phyloP scores from a whole-genome alignment of 2,329 filamentous ascomycete genomes.

The Cercospora citrullina region DNA sequence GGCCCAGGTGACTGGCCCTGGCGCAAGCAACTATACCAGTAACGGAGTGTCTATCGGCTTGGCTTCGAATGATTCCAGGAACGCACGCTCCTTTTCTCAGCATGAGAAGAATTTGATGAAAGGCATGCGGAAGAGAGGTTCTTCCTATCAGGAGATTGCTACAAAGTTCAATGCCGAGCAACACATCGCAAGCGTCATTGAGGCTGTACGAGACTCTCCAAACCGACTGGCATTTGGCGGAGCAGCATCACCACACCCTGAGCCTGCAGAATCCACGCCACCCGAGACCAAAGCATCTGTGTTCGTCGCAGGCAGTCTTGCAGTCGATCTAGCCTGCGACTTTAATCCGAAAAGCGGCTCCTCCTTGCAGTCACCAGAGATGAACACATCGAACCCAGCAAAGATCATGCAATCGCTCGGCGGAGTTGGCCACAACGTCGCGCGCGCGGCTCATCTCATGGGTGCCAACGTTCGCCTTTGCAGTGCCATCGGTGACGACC shows the following conservation, averaged over 20 bases:
- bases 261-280: not conserved
- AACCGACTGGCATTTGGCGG: slow-evolving; percentile 2
- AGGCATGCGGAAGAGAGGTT: slow-evolving; percentile 11
- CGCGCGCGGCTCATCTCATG: slow-evolving; percentile 74
- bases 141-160: slow-evolving; percentile 5
- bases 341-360: slow-evolving; percentile 35
- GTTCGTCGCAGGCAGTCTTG: slow-evolving; percentile 90
- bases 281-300: slow-evolving; percentile 56
- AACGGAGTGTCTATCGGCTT: not conserved
- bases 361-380: slow-evolving; percentile 49
- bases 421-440: slow-evolving; percentile 90
- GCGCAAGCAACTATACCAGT: not conserved
- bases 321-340: slow-evolving; percentile 43
- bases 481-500: slow-evolving; percentile 78
- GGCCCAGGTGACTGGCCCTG: not conserved
- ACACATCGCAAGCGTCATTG: slow-evolving; percentile 5
- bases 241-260: not conserved
- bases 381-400: slow-evolving; percentile 84
- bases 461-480: slow-evolving; percentile 69
- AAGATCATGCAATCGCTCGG: slow-evolving; percentile 79
- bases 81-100: slow-evolving; percentile 5
- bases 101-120: slow-evolving; percentile 12
- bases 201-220: slow-evolving; percentile 12
- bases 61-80: not conserved
- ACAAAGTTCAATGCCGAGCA: slow-evolving; percentile 2